Evolutionary conservation across 2,329 filamentous ascomycete genomes (phyloP), one percentile per base, ranked within the genome.

Genomic region (Fulvia fulva): DNA sequence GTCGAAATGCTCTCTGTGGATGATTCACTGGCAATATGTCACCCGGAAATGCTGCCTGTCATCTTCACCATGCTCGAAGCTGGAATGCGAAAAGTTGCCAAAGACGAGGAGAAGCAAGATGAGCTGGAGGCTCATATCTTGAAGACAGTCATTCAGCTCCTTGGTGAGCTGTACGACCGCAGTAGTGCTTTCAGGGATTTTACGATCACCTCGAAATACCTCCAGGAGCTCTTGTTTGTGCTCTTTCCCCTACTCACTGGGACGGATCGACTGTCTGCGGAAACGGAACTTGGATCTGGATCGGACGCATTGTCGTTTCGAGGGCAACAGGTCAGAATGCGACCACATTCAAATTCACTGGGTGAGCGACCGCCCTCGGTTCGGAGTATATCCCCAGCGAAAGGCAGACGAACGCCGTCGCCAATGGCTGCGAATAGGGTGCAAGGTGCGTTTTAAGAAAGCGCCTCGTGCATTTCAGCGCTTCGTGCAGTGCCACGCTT

Each of bases 181-280:
- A 97, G 90, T 3, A 73, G 80, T 1, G 82, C 83, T 25, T 97
- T 97, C 71, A 83, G 89, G 57, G 91, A 97, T 46, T 97, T 95
- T 72, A 84, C 90, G 0, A 76, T 88, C 11, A 83, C 82, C 0
- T 95, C 92, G 0, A 88, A 89, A 46, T 97, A 96, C 73, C 78
- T 93, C 1, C 87, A 93, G 60, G 80, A 91, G 49, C 77, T 99
- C 3, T 80, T 97, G 0, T 84, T 85, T 34, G 87, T 91, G 12
- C 78, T 97, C 2, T 99, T 94, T 70, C 92, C 94, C 1, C 85
- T 94, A 19, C 83, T 97, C 51, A 91, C 96, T 25, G 93, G 90
- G 65, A 87, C 90, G 12, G 91, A 97, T 73, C 82, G 87, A 22
- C 87, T 97, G 41, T 88, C 84, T 55, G 87, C 94, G 0, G 89